Evolutionary conservation across 2,329 filamentous ascomycete genomes (phyloP).

Genomic region (Cytospora schulzeri): DNA sequence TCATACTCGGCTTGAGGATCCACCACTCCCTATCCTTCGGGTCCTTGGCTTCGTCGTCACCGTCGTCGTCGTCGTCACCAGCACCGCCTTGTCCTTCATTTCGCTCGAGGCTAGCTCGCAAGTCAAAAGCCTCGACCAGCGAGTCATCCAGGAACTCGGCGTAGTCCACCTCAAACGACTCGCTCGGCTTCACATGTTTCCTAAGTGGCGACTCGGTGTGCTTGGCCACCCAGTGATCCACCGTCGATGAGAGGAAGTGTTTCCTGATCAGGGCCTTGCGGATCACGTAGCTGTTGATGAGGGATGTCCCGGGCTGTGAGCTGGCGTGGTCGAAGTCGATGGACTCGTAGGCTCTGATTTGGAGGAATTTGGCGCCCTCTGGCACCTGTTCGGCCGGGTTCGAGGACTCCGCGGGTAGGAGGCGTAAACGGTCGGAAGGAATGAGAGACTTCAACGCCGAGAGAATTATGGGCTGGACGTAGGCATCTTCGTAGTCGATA

Average conservation of each 20-base stretch:
- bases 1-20: constrained; percentile 98
- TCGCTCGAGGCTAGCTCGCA: constrained; percentile 73
- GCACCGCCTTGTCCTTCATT: constrained; percentile 52
- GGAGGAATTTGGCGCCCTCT: constrained; percentile 57
- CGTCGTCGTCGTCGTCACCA: constrained; percentile 21
- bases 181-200: constrained; percentile 72
- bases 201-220: constrained; percentile 71
- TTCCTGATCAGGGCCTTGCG: constrained; percentile 96
- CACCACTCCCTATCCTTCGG: constrained; percentile 74
- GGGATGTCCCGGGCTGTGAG: constrained; percentile 58
- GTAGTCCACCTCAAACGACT: constrained; percentile 93
- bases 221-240: constrained; percentile 85
- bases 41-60: neutral
- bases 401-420: constrained; percentile 50
- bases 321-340: constrained; percentile 81
- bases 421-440: constrained; percentile 54
- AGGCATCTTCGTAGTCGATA: constrained; percentile 82
- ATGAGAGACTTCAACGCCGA: constrained; percentile 68
- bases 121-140: constrained; percentile 84
- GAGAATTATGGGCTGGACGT: constrained; percentile 85
- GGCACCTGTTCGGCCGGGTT: constrained; percentile 39
- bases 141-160: constrained; percentile 96
- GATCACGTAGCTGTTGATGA: constrained; percentile 91
- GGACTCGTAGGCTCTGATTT: constrained; percentile 84
- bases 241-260: constrained; percentile 84